Percentiles rank a stretch among this genome's conserved stretches.
Evolutionary conservation across 371 early-diverging fungal genomes (phyloP).

Genomic region (Nematocida homosporus): DNA sequence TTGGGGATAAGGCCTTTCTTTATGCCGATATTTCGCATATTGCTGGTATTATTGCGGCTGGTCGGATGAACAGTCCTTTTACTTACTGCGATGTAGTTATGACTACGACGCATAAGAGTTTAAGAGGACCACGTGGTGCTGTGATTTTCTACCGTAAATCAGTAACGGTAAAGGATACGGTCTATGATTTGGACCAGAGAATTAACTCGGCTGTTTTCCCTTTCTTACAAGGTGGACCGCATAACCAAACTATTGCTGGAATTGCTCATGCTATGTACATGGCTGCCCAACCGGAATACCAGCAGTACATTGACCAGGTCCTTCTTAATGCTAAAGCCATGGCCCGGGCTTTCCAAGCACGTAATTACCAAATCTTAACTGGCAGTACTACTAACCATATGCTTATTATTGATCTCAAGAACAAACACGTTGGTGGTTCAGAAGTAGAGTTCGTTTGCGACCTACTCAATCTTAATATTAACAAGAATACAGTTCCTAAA

Average conservation of each 20-base stretch:
- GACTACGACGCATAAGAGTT: conserved; percentile 95
- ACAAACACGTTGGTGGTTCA: conserved; percentile 21
- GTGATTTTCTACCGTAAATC: conserved; percentile 85
- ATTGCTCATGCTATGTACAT: conserved; percentile 90
- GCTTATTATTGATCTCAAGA: conserved; percentile 36
- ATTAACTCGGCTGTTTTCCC: conserved; percentile 96
- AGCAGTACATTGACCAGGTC: conserved; percentile 81
- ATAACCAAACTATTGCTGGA: conserved; percentile 96
- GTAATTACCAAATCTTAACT: conserved; percentile 21
- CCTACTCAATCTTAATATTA: conserved; percentile 79
- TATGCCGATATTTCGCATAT: conserved; percentile 96
- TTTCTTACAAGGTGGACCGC: conserved; percentile 96
- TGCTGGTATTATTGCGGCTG: conserved; percentile 69
- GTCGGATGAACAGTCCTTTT: conserved; percentile 72
- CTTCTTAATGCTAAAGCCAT: conserved; percentile 80
- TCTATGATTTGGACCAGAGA: conserved; percentile 73
- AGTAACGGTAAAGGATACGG: conserved; percentile 72
- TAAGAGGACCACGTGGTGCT: conserved; percentile 94
- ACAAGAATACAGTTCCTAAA: conserved; percentile 95
- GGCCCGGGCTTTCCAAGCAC: conserved; percentile 59
- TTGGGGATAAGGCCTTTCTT: conserved; percentile 80
- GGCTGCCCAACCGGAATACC: conserved; percentile 77
- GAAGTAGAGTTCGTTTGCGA: conserved; percentile 78
- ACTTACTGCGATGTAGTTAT: conserved; percentile 92
- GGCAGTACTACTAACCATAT: conserved; percentile 47